These are phyloP conservation scores for Aureobasidium sp. DNA, from an alignment of 2,329 filamentous ascomycete genomes.

Conservation along the genomic window DNA sequence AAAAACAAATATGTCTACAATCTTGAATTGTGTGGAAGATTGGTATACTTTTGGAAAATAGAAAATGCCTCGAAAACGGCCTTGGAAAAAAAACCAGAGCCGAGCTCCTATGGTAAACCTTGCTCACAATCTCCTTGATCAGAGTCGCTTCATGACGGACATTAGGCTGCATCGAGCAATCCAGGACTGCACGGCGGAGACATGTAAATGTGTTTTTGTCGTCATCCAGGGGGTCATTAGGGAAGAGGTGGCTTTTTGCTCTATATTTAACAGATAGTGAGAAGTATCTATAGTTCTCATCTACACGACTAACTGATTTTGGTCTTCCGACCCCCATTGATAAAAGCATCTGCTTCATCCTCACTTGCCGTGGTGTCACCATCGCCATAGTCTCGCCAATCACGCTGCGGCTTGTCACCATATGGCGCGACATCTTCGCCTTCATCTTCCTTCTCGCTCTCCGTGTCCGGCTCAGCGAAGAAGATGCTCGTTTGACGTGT, in stretches of 20 bases:
- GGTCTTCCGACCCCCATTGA: background rate
- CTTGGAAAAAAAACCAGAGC: background rate
- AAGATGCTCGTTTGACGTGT: constrained; percentile 42
- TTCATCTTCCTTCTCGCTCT: constrained; percentile 24
- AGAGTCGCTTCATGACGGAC: background rate
- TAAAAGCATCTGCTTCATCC: background rate
- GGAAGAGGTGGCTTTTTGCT: background rate
- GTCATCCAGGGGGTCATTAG: background rate
- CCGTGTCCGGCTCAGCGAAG: constrained; percentile 35
- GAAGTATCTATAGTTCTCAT: background rate
- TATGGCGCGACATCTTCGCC: background rate
- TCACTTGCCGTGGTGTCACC: constrained; percentile 15
- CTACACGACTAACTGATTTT: background rate
- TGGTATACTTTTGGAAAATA: background rate
- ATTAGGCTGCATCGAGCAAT: background rate
- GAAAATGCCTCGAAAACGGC: too few species aligned
- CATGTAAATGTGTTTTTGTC: background rate
- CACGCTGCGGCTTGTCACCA: background rate
- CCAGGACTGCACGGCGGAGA: background rate
- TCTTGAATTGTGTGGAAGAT: background rate
- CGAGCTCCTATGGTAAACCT: background rate
- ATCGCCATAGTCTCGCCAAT: constrained; percentile 4
- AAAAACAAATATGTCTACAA: background rate
- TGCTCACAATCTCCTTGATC: background rate
- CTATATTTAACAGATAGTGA: background rate